Percentiles rank a stretch among this genome's conserved stretches.
Conservation (phyloP, 2,329 filamentous ascomycete species). For the Alternaria viburni region DNA sequence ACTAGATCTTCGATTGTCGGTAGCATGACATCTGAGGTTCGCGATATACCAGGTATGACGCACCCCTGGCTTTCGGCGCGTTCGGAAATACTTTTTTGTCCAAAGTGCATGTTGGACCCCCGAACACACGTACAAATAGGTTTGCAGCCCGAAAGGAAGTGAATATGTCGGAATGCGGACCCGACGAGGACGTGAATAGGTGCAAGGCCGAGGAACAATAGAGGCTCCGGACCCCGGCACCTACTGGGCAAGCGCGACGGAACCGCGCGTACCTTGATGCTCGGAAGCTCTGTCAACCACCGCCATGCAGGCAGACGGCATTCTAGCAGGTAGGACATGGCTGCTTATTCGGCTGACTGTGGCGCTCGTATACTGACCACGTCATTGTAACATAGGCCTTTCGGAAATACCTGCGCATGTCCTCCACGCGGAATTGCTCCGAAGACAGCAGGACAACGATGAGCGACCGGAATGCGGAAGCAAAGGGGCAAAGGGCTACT, state of each 20-base stretch:
- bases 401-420: constrained; percentile 50
- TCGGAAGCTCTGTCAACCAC: constrained; percentile 15
- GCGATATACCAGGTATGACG: background rate
- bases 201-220: constrained; percentile 23
- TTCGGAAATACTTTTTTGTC: background rate
- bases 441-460: constrained; percentile 53
- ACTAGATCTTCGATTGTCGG: background rate
- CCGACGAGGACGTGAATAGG: background rate
- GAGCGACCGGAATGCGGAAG: constrained; percentile 60
- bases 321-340: constrained; percentile 27
- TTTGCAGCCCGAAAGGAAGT: background rate
- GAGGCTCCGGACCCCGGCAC: constrained; percentile 21
- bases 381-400: constrained; percentile 23
- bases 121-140: constrained; percentile 1
- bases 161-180: background rate
- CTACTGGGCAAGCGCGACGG: constrained; percentile 12
- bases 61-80: constrained; percentile 16
- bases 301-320: constrained; percentile 25
- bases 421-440: constrained; percentile 57
- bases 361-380: constrained; percentile 20
- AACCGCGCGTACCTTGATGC: constrained; percentile 8
- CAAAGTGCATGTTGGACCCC: background rate
- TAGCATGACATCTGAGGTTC: background rate
- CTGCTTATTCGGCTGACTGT: background rate
- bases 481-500: constrained; percentile 53